These are phyloP conservation scores for Hirschioporus abietinus DNA, from an alignment of 768 basidiomycete genomes.

Conservation along the genomic window DNA sequence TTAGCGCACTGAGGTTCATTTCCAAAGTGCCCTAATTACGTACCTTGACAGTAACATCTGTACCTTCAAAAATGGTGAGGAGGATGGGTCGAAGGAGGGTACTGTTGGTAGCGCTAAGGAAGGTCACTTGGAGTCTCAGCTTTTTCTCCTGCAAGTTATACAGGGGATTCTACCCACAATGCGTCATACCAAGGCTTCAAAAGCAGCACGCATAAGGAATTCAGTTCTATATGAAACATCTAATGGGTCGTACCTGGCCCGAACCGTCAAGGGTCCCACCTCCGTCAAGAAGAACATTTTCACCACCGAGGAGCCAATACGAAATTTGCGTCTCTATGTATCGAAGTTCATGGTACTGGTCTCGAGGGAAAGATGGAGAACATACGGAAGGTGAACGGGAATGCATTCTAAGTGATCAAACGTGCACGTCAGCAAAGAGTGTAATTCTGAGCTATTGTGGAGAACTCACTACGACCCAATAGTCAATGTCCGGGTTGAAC, in stretches of 20 bases:
- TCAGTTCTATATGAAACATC: background rate
- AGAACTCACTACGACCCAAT: slow-evolving; percentile 30
- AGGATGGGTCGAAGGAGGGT: slow-evolving; percentile 48
- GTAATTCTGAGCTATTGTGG: background rate
- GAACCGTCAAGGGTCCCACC: slow-evolving; percentile 2
- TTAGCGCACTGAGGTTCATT: background rate
- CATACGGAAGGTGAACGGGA: slow-evolving; percentile 43
- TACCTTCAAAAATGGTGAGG: slow-evolving; percentile 48
- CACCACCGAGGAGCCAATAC: slow-evolving; percentile 21
- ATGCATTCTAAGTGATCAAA: slow-evolving; percentile 35
- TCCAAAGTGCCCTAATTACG: background rate
- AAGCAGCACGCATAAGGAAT: background rate
- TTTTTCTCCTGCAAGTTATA: too few species aligned
- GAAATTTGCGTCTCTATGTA: slow-evolving; percentile 37
- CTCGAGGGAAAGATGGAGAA: background rate
- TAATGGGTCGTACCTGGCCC: background rate
- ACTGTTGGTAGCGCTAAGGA: background rate
- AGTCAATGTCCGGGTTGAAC: slow-evolving; percentile 45
- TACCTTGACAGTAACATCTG: slow-evolving; percentile 34
- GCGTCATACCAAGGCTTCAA: slow-evolving; percentile 50
- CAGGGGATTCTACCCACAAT: slow-evolving; percentile 26
- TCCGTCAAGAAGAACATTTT: background rate
- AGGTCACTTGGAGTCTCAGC: background rate
- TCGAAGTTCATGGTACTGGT: background rate
- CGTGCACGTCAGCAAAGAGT: background rate